Evolutionary conservation across 192 early-diverging fungal species (phyloP).

Genomic region (Linnemannia zychae): DNA sequence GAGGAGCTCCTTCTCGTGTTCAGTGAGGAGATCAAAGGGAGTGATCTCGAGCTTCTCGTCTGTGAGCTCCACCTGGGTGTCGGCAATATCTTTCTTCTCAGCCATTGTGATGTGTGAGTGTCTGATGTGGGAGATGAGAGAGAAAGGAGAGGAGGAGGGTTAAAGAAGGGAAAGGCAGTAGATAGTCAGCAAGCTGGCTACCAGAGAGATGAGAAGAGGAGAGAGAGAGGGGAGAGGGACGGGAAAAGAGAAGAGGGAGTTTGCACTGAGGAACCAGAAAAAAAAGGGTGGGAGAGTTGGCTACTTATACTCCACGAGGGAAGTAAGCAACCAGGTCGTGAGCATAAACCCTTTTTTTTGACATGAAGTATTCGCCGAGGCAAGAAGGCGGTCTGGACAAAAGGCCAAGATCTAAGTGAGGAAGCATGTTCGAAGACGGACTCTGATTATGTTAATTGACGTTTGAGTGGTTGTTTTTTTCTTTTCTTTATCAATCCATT

Average conservation of each 20-base stretch:
- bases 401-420: background rate
- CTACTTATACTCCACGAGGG: background rate
- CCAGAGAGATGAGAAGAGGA: background rate
- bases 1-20: slow-evolving; percentile 48
- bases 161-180: background rate
- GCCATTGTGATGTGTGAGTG: slow-evolving; percentile 9
- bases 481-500: background rate
- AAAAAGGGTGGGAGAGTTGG: slow-evolving; percentile 20
- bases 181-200: background rate
- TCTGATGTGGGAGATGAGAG: background rate
- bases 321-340: background rate
- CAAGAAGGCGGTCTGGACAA: background rate
- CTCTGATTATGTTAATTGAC: background rate
- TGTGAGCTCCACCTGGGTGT: slow-evolving; percentile 4
- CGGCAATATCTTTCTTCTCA: slow-evolving; percentile 42
- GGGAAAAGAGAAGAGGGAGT: slow-evolving; percentile 22
- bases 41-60: slow-evolving; percentile 16
- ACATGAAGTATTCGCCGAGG: background rate
- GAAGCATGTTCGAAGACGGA: too few relatives aligned
- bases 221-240: background rate
- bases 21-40: slow-evolving; percentile 33
- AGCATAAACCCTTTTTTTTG: background rate
- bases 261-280: slow-evolving; percentile 41
- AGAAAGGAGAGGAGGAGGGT: background rate
- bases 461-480: background rate